Evolutionary conservation across 2,329 filamentous ascomycete species (phyloP).

Genomic region (Fusarium sp.): DNA sequence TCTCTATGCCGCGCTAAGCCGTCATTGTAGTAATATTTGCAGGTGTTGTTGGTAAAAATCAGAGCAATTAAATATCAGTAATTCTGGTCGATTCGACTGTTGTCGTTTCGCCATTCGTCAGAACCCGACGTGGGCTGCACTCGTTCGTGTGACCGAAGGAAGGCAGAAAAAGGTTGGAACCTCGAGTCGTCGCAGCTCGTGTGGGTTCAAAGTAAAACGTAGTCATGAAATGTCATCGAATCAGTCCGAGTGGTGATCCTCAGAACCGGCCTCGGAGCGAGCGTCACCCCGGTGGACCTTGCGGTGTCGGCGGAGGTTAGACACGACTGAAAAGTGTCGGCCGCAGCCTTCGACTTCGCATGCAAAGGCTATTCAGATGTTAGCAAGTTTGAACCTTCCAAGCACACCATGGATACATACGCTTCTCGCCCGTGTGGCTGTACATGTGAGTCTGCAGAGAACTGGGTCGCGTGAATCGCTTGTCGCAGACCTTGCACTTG

Average conservation of each 20-base stretch:
- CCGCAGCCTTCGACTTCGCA: slow-evolving; percentile 96
- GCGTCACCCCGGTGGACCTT: slow-evolving; percentile 87
- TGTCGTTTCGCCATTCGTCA: slow-evolving; percentile 10
- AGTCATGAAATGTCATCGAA: background rate
- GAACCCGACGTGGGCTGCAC: background rate
- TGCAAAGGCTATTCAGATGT: slow-evolving; percentile 76
- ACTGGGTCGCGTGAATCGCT: slow-evolving; percentile 93
- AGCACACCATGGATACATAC: slow-evolving; percentile 66
- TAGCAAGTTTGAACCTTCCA: background rate
- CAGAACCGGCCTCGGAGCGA: slow-evolving; percentile 71
- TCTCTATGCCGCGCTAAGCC: slow-evolving; percentile 43
- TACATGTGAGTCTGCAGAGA: slow-evolving; percentile 98
- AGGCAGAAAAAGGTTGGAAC: slow-evolving; percentile 5
- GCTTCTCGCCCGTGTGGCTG: slow-evolving; percentile 97
- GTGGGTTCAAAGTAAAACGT: background rate
- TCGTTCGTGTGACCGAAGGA: slow-evolving; percentile 18
- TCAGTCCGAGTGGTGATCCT: slow-evolving; percentile 71
- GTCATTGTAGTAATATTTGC: slow-evolving; percentile 40
- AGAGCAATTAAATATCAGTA: slow-evolving; percentile 29
- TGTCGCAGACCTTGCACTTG: slow-evolving; percentile 99
- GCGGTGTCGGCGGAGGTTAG: slow-evolving; percentile 91
- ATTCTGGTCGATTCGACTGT: slow-evolving; percentile 12
- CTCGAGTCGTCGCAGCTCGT: background rate
- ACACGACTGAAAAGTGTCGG: slow-evolving; percentile 96
- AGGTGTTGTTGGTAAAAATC: slow-evolving; percentile 32